Conservation (phyloP, 805 yeast genomes). For the Metschnikowia arizonensis region DNA sequence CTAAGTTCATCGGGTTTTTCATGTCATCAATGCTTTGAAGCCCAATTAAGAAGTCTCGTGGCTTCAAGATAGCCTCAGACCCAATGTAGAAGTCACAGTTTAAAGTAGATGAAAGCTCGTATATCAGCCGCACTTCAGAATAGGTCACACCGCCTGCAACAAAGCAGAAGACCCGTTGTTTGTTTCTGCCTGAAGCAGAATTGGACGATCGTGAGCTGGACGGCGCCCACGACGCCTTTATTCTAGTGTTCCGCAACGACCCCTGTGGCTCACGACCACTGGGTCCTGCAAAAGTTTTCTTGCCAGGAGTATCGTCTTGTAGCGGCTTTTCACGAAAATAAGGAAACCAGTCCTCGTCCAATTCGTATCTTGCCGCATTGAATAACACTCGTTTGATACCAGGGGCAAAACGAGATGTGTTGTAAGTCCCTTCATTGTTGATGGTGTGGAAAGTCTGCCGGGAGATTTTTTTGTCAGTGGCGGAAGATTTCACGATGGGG, state of each 20-base stretch:
- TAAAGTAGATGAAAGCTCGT: conserved; percentile 58
- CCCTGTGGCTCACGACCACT: conserved; percentile 6
- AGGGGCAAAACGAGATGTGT: conserved; percentile 70
- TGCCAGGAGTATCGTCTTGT: conserved; percentile 36
- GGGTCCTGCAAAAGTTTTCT: conserved; percentile 1
- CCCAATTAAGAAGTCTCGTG: conserved; percentile 45
- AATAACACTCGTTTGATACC: conserved; percentile 59
- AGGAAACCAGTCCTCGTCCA: conserved; percentile 64
- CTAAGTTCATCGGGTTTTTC: conserved; percentile 38
- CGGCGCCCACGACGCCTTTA: conserved; percentile 22
- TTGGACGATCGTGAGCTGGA: conserved; percentile 16
- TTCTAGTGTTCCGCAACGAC: conserved; percentile 17
- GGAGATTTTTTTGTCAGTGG: conserved; percentile 41
- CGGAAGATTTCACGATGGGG: conserved; percentile 43
- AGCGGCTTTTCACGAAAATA: conserved; percentile 73
- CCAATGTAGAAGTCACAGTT: conserved; percentile 62
- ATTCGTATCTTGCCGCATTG: conserved; percentile 44
- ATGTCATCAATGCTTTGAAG: conserved; percentile 37
- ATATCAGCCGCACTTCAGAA: conserved; percentile 72
- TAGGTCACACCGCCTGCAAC: conserved; percentile 88
- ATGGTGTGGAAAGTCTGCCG: conserved; percentile 56
- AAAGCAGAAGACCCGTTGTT: conserved; percentile 73
- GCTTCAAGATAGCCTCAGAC: conserved; percentile 40
- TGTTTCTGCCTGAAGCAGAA: conserved; percentile 11
- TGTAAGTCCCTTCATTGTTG: conserved; percentile 48